A percentile compares a stretch with the other conserved stretches of the same genome.
phyloP scores from a whole-genome alignment of 495 filamentous ascomycete species.

The Friedmanniomyces simplex region DNA sequence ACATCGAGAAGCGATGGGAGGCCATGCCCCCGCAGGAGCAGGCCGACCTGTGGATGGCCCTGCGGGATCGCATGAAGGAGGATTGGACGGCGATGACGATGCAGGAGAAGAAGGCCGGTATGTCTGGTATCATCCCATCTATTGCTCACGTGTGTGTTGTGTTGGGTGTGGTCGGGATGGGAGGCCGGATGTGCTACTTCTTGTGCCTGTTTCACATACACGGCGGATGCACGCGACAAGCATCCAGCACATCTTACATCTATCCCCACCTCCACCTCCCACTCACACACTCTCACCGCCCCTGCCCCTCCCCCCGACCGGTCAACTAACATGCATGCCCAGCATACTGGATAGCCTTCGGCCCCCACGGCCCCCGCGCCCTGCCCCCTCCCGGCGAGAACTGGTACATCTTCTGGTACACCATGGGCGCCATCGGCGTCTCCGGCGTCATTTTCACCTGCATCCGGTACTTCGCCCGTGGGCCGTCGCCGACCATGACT shows the following conservation, averaged over 20 bases:
- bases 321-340: conserved; percentile 14
- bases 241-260: no score
- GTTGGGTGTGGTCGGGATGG: neutral
- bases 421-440: conserved; percentile 41
- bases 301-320: neutral
- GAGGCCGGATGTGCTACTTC: neutral
- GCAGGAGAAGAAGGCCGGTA: conserved; percentile 98
- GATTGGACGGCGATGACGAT: conserved; percentile 90
- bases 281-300: no score
- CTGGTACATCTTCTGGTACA: conserved; percentile 62
- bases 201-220: no score
- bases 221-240: no score
- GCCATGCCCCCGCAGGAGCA: conserved; percentile 93
- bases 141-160: neutral
- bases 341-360: conserved; percentile 99
- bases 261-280: no score
- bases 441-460: conserved; percentile 25
- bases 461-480: conserved; percentile 41
- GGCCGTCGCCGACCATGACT: conserved; percentile 74
- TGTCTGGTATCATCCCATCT: conserved; percentile 31
- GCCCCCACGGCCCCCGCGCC: conserved; percentile 84
- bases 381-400: conserved; percentile 70
- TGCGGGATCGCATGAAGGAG: conserved; percentile 95
- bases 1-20: conserved; percentile 99
- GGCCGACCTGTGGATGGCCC: conserved; percentile 95